A percentile compares a stretch with the other conserved stretches of the same genome.
Evolutionary conservation across 1,139 yeast species (phyloP).

Genomic region (Suhomyces maxii): DNA sequence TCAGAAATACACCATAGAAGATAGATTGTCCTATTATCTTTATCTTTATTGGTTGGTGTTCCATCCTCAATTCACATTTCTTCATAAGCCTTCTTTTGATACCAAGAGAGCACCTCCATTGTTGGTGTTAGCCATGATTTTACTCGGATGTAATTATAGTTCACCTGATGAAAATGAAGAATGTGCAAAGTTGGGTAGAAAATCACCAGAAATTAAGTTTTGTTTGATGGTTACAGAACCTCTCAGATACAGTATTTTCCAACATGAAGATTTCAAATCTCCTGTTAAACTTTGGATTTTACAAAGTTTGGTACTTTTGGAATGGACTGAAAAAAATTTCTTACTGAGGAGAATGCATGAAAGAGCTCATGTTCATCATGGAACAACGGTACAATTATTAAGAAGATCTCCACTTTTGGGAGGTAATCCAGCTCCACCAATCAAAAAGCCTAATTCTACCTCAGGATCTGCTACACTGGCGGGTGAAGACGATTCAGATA

Average conservation of each 20-base stretch:
- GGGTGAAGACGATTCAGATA: constrained; percentile 34
- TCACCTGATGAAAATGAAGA: constrained; percentile 15
- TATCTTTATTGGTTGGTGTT: constrained; percentile 55
- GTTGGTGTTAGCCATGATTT: constrained; percentile 54
- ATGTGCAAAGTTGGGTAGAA: constrained; percentile 14
- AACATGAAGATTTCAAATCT: constrained; percentile 56
- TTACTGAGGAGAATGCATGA: constrained; percentile 62
- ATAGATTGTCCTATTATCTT: constrained; percentile 29
- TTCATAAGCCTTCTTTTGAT: constrained; percentile 65
- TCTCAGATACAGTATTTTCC: constrained; percentile 60
- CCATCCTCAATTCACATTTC: constrained; percentile 61
- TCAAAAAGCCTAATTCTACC: constrained; percentile 18
- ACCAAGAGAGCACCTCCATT: constrained; percentile 54
- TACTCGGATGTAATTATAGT: constrained; percentile 51
- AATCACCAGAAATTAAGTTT: constrained; percentile 28
- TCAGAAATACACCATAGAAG: constrained; percentile 23
- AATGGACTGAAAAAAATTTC: constrained; percentile 67
- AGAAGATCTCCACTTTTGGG: constrained; percentile 75
- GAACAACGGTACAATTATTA: constrained; percentile 69
- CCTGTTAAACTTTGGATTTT: constrained; percentile 67
- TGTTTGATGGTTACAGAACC: constrained; percentile 52
- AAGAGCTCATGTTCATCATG: constrained; percentile 75
- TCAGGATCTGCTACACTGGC: constrained; percentile 30
- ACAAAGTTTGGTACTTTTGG: constrained; percentile 62
- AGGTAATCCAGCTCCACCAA: constrained; percentile 53